A percentile compares a stretch with the other conserved stretches of the same genome.
phyloP scores from a whole-genome alignment of 169 alveolate species.

The Miamiensis avidus region DNA sequence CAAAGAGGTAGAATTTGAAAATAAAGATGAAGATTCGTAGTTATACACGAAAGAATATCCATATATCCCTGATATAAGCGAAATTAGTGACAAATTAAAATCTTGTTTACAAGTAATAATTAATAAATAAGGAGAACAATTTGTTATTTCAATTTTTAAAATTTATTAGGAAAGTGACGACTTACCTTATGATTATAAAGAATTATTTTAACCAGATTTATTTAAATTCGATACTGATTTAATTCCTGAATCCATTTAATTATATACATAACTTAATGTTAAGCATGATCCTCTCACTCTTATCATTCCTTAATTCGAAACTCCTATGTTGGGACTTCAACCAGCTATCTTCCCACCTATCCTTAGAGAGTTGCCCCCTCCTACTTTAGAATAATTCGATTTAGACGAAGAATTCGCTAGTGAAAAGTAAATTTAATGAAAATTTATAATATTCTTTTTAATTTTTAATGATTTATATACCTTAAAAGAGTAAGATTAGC shows the following conservation, averaged over 20 bases:
- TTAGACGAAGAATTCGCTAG: conserved; percentile 87
- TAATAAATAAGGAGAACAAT: no score
- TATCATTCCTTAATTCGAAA: conserved; percentile 85
- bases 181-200: conserved; percentile 73
- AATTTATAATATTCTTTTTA: background rate
- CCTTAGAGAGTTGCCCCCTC: conserved; percentile 79
- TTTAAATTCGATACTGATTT: conserved; percentile 78
- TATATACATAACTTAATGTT: conserved; percentile 66
- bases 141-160: background rate
- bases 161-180: conserved; percentile 67
- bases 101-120: conserved; percentile 63
- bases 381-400: conserved; percentile 81
- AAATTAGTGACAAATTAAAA: conserved; percentile 72
- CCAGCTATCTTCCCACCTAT: conserved; percentile 88
- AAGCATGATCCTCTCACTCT: conserved; percentile 81
- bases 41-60: conserved; percentile 50
- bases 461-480: background rate
- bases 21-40: conserved; percentile 51
- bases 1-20: conserved; percentile 57
- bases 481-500: conserved; percentile 69
- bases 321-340: conserved; percentile 79
- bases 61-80: conserved; percentile 78
- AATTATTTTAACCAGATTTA: conserved; percentile 63
- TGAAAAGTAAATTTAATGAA: conserved; percentile 58
- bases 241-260: conserved; percentile 74